phyloP scores from a whole-genome alignment of 805 yeast species.

The Starmerella riodocensis region DNA sequence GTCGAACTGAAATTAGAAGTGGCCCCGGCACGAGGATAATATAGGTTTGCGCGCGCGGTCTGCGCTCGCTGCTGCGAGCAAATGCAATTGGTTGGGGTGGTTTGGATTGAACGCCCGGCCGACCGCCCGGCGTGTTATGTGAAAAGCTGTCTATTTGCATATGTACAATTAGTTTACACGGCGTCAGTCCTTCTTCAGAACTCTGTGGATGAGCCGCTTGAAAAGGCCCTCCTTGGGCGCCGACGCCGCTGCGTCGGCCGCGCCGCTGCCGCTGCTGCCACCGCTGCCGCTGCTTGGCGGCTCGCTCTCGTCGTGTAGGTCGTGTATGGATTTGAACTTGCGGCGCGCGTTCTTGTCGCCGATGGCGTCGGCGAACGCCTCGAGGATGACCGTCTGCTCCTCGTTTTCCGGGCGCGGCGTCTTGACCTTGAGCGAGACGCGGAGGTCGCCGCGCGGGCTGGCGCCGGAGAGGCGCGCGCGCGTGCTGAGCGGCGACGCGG shows the following conservation, averaged over 20 bases:
- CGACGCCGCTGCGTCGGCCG: background rate
- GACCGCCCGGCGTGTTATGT: no score
- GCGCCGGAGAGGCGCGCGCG: constrained; percentile 25
- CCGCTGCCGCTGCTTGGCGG: no score
- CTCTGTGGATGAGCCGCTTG: constrained; percentile 27
- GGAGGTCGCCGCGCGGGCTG: constrained; percentile 63
- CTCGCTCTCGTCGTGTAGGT: constrained; percentile 17
- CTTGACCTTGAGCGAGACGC: constrained; percentile 56
- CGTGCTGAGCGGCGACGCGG: constrained; percentile 27
- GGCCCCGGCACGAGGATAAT: no score
- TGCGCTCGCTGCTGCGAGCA: no score
- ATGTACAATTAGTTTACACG: background rate
- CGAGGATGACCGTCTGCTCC: constrained; percentile 77
- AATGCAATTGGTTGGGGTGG: no score
- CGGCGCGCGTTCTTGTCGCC: constrained; percentile 70
- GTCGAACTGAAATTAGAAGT: no score
- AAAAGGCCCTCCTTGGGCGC: constrained; percentile 23
- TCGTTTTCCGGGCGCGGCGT: constrained; percentile 65
- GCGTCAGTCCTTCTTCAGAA: constrained; percentile 22
- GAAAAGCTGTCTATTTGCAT: background rate
- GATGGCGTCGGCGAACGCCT: constrained; percentile 84
- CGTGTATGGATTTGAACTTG: constrained; percentile 31
- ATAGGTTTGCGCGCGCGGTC: no score
- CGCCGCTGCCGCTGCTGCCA: no score
- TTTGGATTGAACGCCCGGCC: no score